These are phyloP conservation scores for Erodium trifolium DNA, from an alignment of 441 rosid genomes.

Conservation along the genomic window DNA sequence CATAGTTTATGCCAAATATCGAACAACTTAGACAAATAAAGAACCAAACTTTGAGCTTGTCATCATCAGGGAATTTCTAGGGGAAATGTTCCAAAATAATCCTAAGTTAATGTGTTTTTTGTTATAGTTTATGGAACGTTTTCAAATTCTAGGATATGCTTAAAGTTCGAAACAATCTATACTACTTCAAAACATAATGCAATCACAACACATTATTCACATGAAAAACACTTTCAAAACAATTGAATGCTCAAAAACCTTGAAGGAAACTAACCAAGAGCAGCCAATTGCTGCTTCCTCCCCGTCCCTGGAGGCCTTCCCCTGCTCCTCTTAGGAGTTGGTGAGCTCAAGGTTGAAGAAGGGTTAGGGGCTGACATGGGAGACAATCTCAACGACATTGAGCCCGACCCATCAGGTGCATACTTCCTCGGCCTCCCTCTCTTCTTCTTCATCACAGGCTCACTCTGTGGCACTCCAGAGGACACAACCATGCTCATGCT, in stretches of 20 bases:
- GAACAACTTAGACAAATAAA: too few species aligned
- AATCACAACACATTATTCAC: not conserved
- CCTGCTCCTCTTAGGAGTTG: slow-evolving; percentile 49
- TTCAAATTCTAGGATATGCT: not conserved
- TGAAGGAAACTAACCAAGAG: slow-evolving; percentile 49
- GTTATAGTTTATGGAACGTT: too few species aligned
- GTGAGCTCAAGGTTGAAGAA: slow-evolving; percentile 46
- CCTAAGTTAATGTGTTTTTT: too few species aligned
- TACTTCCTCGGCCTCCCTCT: slow-evolving; percentile 94
- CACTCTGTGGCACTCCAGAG: slow-evolving; percentile 40
- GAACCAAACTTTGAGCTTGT: not conserved
- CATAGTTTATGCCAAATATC: too few species aligned
- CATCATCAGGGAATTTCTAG: not conserved
- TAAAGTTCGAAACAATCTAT: not conserved
- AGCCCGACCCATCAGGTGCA: slow-evolving; percentile 20
- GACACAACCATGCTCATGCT: slow-evolving; percentile 48
- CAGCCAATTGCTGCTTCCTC: slow-evolving; percentile 87
- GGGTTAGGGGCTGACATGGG: slow-evolving; percentile 50
- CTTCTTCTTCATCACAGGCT: slow-evolving; percentile 69
- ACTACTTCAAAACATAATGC: not conserved
- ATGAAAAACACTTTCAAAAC: slow-evolving; percentile 4
- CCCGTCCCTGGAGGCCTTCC: slow-evolving; percentile 98
- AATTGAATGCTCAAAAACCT: slow-evolving; percentile 10
- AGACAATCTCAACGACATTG: slow-evolving; percentile 71
- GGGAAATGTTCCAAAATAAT: too few species aligned